These are phyloP conservation scores for Nannizziopsis arthrosporioides DNA, from an alignment of 2,329 filamentous ascomycete genomes.

Conservation along the genomic window DNA sequence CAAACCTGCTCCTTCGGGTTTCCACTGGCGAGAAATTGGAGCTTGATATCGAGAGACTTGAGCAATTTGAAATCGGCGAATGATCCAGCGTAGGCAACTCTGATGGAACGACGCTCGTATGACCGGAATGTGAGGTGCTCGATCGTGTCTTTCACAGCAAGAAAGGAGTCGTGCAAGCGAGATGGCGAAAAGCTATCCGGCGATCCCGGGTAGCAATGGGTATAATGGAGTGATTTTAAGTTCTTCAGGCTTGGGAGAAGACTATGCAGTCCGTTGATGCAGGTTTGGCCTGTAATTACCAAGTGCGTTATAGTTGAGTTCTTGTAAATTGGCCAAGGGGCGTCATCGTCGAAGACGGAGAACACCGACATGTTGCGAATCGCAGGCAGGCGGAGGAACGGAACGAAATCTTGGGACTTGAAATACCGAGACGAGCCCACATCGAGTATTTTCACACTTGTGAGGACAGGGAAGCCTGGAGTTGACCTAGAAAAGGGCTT, in stretches of 20 bases:
- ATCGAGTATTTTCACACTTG: background rate
- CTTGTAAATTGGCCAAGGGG: background rate
- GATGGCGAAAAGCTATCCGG: background rate
- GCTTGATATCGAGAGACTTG: background rate
- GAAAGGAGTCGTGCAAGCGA: constrained; percentile 3
- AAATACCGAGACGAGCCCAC: background rate
- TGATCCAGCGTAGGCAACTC: background rate
- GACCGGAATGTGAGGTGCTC: background rate
- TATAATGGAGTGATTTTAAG: constrained; percentile 10
- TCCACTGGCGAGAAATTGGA: background rate
- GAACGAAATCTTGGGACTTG: background rate
- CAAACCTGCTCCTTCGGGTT: background rate
- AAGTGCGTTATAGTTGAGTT: background rate
- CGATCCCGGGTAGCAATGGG: constrained; percentile 1
- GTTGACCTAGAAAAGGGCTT: background rate
- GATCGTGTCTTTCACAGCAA: background rate
- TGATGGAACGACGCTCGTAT: background rate
- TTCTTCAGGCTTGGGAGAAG: constrained; percentile 10
- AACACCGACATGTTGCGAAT: background rate
- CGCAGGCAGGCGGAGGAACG: constrained; percentile 7
- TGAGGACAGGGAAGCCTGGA: constrained; percentile 1
- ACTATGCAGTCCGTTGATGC: constrained; percentile 2
- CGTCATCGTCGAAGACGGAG: background rate
- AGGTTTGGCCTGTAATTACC: background rate
- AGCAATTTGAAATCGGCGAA: constrained; percentile 3